A percentile compares a stretch with the other conserved stretches of the same genome.
Evolutionary conservation across 257 asterid species (phyloP).

Genomic region (Mentha longifolia): DNA sequence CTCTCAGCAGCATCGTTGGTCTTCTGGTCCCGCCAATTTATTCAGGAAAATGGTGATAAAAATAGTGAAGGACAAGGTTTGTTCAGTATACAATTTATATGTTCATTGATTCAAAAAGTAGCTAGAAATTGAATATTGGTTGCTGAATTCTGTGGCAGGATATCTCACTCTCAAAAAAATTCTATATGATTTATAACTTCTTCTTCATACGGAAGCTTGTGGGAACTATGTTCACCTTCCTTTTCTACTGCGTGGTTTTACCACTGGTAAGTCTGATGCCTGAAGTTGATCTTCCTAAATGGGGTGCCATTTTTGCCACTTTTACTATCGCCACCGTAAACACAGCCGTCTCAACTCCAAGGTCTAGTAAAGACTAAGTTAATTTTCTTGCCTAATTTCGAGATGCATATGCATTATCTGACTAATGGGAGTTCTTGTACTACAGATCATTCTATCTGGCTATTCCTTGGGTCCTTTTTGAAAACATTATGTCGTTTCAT

Average conservation of each 20-base stretch:
- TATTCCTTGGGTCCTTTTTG: conserved; percentile 78
- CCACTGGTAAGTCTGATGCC: conserved; percentile 70
- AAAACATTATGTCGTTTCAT: conserved; percentile 78
- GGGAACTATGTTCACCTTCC: conserved; percentile 68
- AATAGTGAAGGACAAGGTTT: conserved; percentile 65
- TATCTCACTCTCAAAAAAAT: conserved; percentile 62
- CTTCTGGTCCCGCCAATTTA: conserved; percentile 82
- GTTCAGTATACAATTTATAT: not conserved
- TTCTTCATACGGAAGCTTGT: conserved; percentile 72
- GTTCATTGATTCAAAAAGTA: not conserved
- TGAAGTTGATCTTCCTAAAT: conserved; percentile 67
- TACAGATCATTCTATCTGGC: conserved; percentile 66
- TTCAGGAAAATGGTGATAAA: conserved; percentile 65
- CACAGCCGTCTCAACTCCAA: conserved; percentile 71
- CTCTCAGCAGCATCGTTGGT: conserved; percentile 82
- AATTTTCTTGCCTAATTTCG: not conserved
- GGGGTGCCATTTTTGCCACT: conserved; percentile 70
- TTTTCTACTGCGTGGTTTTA: conserved; percentile 67
- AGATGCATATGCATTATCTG: not conserved
- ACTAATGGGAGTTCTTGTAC: not conserved
- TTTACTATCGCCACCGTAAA: conserved; percentile 54
- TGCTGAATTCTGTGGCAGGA: conserved; percentile 48
- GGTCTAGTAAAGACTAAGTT: conserved; percentile 39
- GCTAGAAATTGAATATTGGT: not conserved
- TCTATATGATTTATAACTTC: conserved; percentile 73